These are phyloP conservation scores for Trichoderma harzianum DNA, from an alignment of 2,329 filamentous ascomycete species.

Conservation along the genomic window DNA sequence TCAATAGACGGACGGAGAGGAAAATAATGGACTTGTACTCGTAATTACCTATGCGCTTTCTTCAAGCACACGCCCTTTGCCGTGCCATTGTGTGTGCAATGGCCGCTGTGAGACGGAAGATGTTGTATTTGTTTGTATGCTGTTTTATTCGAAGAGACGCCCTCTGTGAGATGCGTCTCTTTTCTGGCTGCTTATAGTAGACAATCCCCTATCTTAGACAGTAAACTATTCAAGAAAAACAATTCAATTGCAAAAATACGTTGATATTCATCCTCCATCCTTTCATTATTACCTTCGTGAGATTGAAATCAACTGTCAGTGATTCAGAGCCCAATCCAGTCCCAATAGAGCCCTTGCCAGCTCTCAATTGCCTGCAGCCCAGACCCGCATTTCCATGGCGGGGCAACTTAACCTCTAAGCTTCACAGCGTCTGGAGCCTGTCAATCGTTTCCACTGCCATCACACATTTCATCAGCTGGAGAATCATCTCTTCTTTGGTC, in stretches of 20 bases:
- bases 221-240: neutral
- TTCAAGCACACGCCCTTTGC: slow-evolving; percentile 35
- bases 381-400: slow-evolving; percentile 19
- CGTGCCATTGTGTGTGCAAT: neutral
- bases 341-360: neutral
- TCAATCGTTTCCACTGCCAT: neutral
- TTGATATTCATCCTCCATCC: neutral
- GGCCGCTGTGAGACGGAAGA: neutral
- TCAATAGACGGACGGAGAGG: slow-evolving; percentile 37
- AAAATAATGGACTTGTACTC: slow-evolving; percentile 38
- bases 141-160: neutral
- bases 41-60: slow-evolving; percentile 36
- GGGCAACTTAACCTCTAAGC: slow-evolving; percentile 10
- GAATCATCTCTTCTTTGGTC: neutral
- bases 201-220: neutral
- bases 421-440: neutral
- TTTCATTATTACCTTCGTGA: neutral
- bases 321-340: neutral
- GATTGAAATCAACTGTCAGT: neutral
- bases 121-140: neutral
- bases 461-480: slow-evolving; percentile 17
- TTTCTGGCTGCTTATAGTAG: neutral
- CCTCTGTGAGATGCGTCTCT: neutral
- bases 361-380: neutral
- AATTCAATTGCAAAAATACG: neutral